phyloP scores from a whole-genome alignment of 805 yeast species.

The Ogataea glucozyma region DNA sequence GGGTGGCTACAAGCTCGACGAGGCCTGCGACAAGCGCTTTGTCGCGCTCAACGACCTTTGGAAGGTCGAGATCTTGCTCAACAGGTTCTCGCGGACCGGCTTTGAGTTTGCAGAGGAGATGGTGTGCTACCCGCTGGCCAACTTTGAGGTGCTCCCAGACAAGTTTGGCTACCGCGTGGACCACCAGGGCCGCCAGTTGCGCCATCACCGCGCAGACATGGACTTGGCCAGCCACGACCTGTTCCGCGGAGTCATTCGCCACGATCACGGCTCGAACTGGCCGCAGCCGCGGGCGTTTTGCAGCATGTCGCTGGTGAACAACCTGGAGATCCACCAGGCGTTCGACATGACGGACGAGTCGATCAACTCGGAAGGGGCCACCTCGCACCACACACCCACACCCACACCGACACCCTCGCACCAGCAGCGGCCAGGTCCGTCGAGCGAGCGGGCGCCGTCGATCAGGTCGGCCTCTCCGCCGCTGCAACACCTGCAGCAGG shows the following conservation, averaged over 20 bases:
- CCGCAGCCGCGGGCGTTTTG: conserved; percentile 35
- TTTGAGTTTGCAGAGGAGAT: conserved; percentile 32
- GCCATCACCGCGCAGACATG: too few relatives aligned
- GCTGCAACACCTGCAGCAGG: conserved; percentile 3
- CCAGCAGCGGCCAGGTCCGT: background rate
- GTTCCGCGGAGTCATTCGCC: conserved; percentile 31
- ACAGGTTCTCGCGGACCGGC: conserved; percentile 32
- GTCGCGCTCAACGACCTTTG: conserved; percentile 37
- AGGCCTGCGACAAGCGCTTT: conserved; percentile 30
- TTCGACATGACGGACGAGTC: conserved; percentile 6
- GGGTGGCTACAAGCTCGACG: conserved; percentile 49
- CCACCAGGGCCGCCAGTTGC: conserved; percentile 18
- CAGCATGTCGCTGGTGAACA: conserved; percentile 27
- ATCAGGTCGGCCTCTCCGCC: conserved; percentile 9
- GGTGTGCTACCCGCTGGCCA: conserved; percentile 35
- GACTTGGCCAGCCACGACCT: too few relatives aligned
- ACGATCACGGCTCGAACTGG: conserved; percentile 26
- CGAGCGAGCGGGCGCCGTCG: background rate
- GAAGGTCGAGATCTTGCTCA: conserved; percentile 36
- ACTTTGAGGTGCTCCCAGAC: conserved; percentile 26
- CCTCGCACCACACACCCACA: background rate
- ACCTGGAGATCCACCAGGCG: conserved; percentile 1
- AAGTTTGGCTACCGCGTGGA: conserved; percentile 22
- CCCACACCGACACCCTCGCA: conserved; percentile 9
- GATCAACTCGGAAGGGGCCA: background rate